Evolutionary conservation across 257 asterid species (phyloP), one percentile per base, ranked within the genome.

Genomic region (Nemophila menziesii): DNA sequence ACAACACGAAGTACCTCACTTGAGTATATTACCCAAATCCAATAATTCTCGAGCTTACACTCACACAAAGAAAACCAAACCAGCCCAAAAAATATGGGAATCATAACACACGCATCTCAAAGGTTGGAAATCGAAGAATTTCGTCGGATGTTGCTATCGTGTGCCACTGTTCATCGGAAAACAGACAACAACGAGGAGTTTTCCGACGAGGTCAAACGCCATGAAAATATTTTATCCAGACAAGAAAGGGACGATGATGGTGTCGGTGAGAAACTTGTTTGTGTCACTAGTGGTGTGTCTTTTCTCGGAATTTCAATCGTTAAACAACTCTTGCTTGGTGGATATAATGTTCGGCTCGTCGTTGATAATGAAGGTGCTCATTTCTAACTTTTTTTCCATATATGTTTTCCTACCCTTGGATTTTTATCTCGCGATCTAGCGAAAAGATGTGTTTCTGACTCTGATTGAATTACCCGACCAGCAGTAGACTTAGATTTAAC

Each of bases 251-350:
- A 48, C 44, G 49, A 40, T 55, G 80, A 54, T 20, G 89, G 60
- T 58, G 57, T 62, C 8, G 43, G 48, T 44, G 76, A 65, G 34
- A 69, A 71, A 53, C 44, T 80, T 43, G 93, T 89, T 14, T 84
- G 98, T 44, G 94, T 89, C 48, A 89, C 95, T 52, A 79, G 93
- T 56, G 93, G 94, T 55, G 93, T 80, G 6, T 89, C 95, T n/a
- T 89, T 62, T 53, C 73, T 78, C 49, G 98, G 95, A 1, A 68
- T 76, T 44, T 87, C 95, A 15, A 52, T 89, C 26, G 92, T 84
- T 12, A 89, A 80, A 45, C 93, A 76, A 54, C 98, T 89, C 50
- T 67, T 80, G 3, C 71, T 76, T 63, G 73, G 60, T 61, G 98
- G 98, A 1, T 84, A 89, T 69, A 80, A 82, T 39, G 94, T 89